phyloP scores from a whole-genome alignment of 2,329 filamentous ascomycete genomes.

The Fusarium verrucosum region DNA sequence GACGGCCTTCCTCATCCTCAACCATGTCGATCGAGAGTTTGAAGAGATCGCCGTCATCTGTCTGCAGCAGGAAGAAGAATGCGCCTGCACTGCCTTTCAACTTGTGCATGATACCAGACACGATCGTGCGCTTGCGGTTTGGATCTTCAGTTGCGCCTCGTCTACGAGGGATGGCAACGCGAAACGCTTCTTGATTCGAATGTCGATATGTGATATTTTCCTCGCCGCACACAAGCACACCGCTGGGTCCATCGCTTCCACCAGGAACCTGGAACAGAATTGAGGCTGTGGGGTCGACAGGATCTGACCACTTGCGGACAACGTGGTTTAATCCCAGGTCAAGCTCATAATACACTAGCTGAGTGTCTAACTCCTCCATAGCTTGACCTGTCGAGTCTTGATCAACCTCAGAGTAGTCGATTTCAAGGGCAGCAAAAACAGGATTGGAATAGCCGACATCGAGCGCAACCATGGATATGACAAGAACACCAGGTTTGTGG shows the following conservation, averaged over 20 bases:
- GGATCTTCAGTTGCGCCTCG: slow-evolving; percentile 91
- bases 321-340: slow-evolving; percentile 98
- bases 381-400: slow-evolving; percentile 89
- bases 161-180: slow-evolving; percentile 87
- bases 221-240: slow-evolving; percentile 92
- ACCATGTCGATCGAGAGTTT: slow-evolving; percentile 94
- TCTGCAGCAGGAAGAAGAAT: slow-evolving; percentile 97
- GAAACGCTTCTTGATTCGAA: slow-evolving; percentile 89
- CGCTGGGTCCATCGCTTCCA: slow-evolving; percentile 90
- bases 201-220: slow-evolving; percentile 98
- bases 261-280: slow-evolving; percentile 96
- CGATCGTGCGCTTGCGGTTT: slow-evolving; percentile 85
- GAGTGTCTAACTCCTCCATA: slow-evolving; percentile 83
- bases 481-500: slow-evolving; percentile 89
- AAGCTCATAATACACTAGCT: slow-evolving; percentile 95
- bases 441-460: slow-evolving; percentile 98
- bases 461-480: slow-evolving; percentile 85
- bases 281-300: slow-evolving; percentile 88
- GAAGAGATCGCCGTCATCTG: slow-evolving; percentile 97
- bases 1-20: slow-evolving; percentile 79
- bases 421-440: slow-evolving; percentile 92
- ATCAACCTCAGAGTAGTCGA: slow-evolving; percentile 91
- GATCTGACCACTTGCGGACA: slow-evolving; percentile 94
- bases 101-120: slow-evolving; percentile 96
- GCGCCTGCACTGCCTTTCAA: slow-evolving; percentile 82